phyloP scores from a whole-genome alignment of 108 stramenopile species.

The Aurantiochytrium sp. region DNA sequence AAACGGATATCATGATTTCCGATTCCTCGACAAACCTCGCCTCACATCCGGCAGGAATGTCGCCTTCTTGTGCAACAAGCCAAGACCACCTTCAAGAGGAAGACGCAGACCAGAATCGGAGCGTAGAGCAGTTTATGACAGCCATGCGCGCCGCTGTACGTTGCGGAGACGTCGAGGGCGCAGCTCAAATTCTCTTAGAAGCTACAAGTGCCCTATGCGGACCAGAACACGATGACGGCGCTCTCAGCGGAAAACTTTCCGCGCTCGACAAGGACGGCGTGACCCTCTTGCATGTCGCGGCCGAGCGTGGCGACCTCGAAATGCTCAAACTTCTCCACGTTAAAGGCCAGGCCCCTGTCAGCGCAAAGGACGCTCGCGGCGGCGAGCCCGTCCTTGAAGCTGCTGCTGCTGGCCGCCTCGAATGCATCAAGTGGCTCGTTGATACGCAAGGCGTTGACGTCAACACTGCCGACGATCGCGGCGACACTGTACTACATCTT shows the following conservation, averaged over 20 bases:
- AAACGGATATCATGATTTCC: too few relatives aligned
- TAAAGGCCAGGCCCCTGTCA: background rate
- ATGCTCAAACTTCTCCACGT: background rate
- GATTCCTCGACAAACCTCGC: too few relatives aligned
- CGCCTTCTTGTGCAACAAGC: too few relatives aligned
- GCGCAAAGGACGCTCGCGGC: background rate
- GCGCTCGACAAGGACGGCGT: background rate
- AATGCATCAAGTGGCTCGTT: slow-evolving; percentile 19
- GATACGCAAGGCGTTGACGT: slow-evolving; percentile 46
- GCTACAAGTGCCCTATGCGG: background rate
- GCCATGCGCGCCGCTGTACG: too few relatives aligned
- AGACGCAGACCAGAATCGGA: too few relatives aligned
- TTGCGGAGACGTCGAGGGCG: too few relatives aligned
- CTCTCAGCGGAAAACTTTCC: background rate
- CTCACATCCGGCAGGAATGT: too few relatives aligned
- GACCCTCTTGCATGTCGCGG: background rate
- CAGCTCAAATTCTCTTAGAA: too few relatives aligned
- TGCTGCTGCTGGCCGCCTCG: background rate
- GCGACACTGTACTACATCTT: slow-evolving; percentile 72
- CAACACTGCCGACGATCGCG: slow-evolving; percentile 70
- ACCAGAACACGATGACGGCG: background rate
- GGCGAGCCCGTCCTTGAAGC: background rate
- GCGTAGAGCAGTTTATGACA: too few relatives aligned
- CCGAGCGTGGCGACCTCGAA: background rate
- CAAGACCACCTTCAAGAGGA: too few relatives aligned